Percentiles rank a stretch among this genome's conserved stretches.
These are phyloP conservation scores for Tricholoma saponaceum DNA, from an alignment of 768 basidiomycete genomes.

Conservation along the genomic window DNA sequence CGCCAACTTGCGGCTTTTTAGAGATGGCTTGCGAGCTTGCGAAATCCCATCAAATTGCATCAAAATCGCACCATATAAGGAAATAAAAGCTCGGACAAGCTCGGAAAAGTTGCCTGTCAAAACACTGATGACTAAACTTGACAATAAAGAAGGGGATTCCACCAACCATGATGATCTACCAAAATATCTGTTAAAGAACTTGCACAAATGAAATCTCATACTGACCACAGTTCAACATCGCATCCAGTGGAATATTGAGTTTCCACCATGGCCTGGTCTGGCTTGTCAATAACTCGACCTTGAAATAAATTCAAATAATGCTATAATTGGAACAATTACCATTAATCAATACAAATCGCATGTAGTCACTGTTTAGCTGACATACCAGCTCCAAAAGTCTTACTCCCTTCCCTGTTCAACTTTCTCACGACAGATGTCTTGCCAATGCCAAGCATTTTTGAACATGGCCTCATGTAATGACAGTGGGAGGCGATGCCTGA, in stretches of 20 bases:
- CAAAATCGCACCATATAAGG: too few relatives aligned
- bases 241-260: conserved; percentile 16
- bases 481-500: conserved; percentile 2
- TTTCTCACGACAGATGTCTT: conserved; percentile 12
- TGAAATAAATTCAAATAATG: conserved; percentile 20
- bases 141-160: conserved; percentile 10
- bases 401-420: conserved; percentile 8
- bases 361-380: not conserved
- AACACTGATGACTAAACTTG: not conserved
- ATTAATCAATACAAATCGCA: not conserved
- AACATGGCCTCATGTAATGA: conserved; percentile 7
- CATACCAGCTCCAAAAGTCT: conserved; percentile 8
- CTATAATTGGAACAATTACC: conserved; percentile 14
- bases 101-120: too few relatives aligned
- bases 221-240: conserved; percentile 13
- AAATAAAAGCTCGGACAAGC: too few relatives aligned
- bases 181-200: conserved; percentile 1
- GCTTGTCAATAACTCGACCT: conserved; percentile 18
- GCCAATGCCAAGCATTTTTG: conserved; percentile 8
- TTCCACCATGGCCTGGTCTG: conserved; percentile 6
- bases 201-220: not conserved
- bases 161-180: conserved; percentile 10
- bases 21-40: too few relatives aligned
- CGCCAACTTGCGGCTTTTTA: too few relatives aligned
- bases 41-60: too few relatives aligned